These are phyloP conservation scores for Xylaria flabelliformis DNA, from an alignment of 495 filamentous ascomycete species.

Conservation along the genomic window DNA sequence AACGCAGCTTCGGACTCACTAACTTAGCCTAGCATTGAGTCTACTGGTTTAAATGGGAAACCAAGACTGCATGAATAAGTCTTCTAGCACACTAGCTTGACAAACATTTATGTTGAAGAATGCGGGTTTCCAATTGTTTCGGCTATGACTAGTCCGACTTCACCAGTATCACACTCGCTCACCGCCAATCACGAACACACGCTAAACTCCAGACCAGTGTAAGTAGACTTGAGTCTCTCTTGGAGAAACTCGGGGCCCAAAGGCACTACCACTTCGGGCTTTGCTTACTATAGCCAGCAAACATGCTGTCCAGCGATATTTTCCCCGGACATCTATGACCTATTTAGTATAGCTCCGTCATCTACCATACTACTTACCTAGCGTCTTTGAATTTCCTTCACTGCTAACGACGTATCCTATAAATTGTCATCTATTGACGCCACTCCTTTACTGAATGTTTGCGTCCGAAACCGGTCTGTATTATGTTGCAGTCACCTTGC, in stretches of 20 bases:
- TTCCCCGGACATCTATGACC: neutral
- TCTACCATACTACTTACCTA: neutral
- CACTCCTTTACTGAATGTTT: neutral
- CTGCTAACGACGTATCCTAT: slow-evolving; percentile 2
- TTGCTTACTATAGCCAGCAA: slow-evolving; percentile 12
- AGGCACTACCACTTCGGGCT: neutral
- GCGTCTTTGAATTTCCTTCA: slow-evolving; percentile 5
- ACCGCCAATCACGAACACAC: slow-evolving; percentile 23
- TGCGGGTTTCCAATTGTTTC: slow-evolving; percentile 2
- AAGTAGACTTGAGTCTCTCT: neutral
- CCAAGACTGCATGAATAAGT: neutral
- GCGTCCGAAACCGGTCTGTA: slow-evolving; percentile 26
- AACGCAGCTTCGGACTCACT: slow-evolving; percentile 10
- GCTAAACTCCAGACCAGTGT: slow-evolving; percentile 2
- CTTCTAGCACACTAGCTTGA: slow-evolving; percentile 3
- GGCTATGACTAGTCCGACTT: slow-evolving; percentile 4
- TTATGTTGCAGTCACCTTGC: slow-evolving; percentile 19
- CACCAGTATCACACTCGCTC: slow-evolving; percentile 6
- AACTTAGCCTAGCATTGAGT: neutral
- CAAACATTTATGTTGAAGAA: slow-evolving; percentile 3
- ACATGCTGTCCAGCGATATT: neutral
- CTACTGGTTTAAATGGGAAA: neutral
- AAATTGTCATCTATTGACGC: slow-evolving; percentile 6
- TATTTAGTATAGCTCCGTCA: neutral
- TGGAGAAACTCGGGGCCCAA: neutral